Base-by-base conservation (phyloP, 371 early-diverging fungal genomes). In the Mortierella sp. region DNA sequence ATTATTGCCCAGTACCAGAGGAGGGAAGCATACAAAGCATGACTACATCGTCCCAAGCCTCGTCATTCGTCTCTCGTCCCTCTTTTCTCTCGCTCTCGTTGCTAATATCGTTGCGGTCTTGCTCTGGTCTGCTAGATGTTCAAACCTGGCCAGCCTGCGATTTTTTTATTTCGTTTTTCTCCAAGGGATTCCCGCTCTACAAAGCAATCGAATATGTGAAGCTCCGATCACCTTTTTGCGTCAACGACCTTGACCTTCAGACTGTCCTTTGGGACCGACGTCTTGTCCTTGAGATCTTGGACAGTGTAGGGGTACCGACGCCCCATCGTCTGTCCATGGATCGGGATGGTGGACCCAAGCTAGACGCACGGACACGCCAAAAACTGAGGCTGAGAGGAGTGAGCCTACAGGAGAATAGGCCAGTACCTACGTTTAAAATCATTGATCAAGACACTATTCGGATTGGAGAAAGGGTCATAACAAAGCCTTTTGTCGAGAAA, bases 401-500 rank as follows among this genome's bases (percentile, higher is more conserved):
- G 68, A 83, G 91, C 62, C 53, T 91, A 15, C 70, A 83, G 60
- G 68, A 81, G 5, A 6, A 56, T 4, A 43, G 30, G 18, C 58
- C 57, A 12, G 57, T 64, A 4, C 57, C 68, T 2, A 70, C 75
- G 0, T 83, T 88, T 0, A 74, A 80, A 26, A 72, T 85, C 70
- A 65, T 90, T 23, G 91, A 92, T 66, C 69, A 68, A 0, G 93
- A 95, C 61, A 93, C 91, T 1, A 89, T 98, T 58, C 56, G 81
- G 50, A 84, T 93, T 0, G 92, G 90, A 45, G 88, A 86, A 4
- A 64, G 83, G 57, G 81, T 72, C 9, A 75, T 99, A 43, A 73
- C 74, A 60, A 98, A 97, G 81, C 97, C 99, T 9, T 98, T 97
- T 82, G 96, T 98, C 44, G 99, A 99, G 72, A 99, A 99, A 74